Percentiles rank a stretch among this genome's conserved stretches.
Evolutionary conservation across 352 stramenopile species (phyloP).

Genomic region (Peronospora belbahrii): DNA sequence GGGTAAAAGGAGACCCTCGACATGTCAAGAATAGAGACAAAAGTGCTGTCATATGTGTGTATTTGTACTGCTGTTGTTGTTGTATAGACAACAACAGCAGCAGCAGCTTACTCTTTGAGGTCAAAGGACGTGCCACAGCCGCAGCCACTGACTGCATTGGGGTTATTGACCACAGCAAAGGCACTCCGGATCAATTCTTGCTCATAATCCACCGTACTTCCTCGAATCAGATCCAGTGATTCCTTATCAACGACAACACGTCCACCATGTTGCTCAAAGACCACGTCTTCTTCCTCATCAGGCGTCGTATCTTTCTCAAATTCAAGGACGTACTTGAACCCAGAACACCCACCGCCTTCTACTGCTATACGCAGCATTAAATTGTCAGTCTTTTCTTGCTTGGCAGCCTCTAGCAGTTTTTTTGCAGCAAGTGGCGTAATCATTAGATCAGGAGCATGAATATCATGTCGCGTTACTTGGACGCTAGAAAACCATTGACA

Average conservation of each 20-base stretch:
- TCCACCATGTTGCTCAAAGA: slow-evolving; percentile 85
- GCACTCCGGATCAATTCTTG: slow-evolving; percentile 95
- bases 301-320: slow-evolving; percentile 61
- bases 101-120: slow-evolving; percentile 81
- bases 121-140: slow-evolving; percentile 97
- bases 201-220: slow-evolving; percentile 94
- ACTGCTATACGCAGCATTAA: slow-evolving; percentile 85
- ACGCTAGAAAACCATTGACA: slow-evolving; percentile 30
- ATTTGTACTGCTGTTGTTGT: too few relatives aligned
- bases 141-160: slow-evolving; percentile 93
- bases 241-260: slow-evolving; percentile 88
- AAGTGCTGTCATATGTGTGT: not conserved
- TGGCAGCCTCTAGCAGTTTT: slow-evolving; percentile 51
- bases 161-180: slow-evolving; percentile 96
- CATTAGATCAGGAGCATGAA: slow-evolving; percentile 46
- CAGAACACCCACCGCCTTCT: slow-evolving; percentile 89
- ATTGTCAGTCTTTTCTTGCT: slow-evolving; percentile 45
- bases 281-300: slow-evolving; percentile 44
- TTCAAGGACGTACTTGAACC: slow-evolving; percentile 90
- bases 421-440: slow-evolving; percentile 61
- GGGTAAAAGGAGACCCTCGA: slow-evolving; percentile 28
- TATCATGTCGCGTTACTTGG: slow-evolving; percentile 32
- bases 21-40: slow-evolving; percentile 12
- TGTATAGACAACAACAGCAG: too few relatives aligned
- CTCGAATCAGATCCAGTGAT: slow-evolving; percentile 91